Conservation (phyloP, 495 filamentous ascomycete species). For the Aspergillus avenaceus region DNA sequence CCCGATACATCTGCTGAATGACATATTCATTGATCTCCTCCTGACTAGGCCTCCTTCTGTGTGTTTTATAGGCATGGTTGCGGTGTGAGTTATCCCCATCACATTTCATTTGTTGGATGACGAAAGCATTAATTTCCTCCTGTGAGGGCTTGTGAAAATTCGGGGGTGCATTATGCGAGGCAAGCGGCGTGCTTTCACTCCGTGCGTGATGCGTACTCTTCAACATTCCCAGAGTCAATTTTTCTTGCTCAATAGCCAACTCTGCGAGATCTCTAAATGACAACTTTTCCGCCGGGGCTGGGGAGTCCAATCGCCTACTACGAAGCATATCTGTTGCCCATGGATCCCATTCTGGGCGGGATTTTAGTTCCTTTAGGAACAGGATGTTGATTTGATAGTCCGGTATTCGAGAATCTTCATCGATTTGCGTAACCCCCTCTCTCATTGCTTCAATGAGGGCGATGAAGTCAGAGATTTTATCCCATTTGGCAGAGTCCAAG, state of each 20-base stretch:
- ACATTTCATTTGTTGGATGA: conserved; percentile 20
- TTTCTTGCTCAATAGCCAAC: conserved; percentile 21
- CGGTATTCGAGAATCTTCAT: conserved; percentile 22
- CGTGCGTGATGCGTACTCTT: not conserved
- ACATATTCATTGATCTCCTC: conserved; percentile 33
- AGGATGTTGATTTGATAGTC: conserved; percentile 27
- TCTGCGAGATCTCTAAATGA: conserved; percentile 21
- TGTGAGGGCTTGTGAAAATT: conserved; percentile 11
- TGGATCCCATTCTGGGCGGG: conserved; percentile 22
- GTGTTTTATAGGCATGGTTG: conserved; percentile 9
- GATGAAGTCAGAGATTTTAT: conserved; percentile 23
- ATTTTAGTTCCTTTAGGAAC: conserved; percentile 25
- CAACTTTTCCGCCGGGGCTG: conserved; percentile 15
- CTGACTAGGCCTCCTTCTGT: conserved; percentile 25
- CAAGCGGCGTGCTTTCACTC: not conserved
- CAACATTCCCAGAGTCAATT: not conserved
- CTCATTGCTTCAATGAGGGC: conserved; percentile 26
- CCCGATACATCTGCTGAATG: conserved; percentile 25
- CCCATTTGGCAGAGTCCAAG: conserved; percentile 21
- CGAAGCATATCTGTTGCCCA: conserved; percentile 26
- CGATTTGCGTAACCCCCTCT: conserved; percentile 25
- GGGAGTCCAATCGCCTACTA: conserved; percentile 17
- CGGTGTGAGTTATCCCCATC: conserved; percentile 4
- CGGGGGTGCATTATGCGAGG: not conserved
- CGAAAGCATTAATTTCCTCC: conserved; percentile 26